A percentile compares a stretch with the other conserved stretches of the same genome.
phyloP scores from a whole-genome alignment of 2,329 filamentous ascomycete genomes.

The Nannizzia gypsea region DNA sequence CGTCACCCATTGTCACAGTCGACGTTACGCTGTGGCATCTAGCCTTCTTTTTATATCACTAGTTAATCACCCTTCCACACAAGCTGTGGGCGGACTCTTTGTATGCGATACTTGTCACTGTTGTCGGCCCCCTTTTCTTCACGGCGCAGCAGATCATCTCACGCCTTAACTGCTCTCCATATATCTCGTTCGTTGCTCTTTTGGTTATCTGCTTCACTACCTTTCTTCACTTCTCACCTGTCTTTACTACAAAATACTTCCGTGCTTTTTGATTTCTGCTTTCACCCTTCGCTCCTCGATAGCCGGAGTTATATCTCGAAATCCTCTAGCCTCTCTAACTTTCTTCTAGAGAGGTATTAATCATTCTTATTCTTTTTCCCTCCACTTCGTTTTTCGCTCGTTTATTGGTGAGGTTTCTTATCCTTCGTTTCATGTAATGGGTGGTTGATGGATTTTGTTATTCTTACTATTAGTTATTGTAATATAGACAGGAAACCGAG shows the following conservation, averaged over 20 bases:
- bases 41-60: not conserved
- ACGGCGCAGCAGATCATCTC: not conserved
- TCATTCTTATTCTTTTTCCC: not conserved
- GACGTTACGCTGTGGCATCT: not conserved
- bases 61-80: constrained; percentile 1
- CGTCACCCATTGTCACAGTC: not conserved
- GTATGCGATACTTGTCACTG: not conserved
- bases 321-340: not conserved
- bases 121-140: not conserved
- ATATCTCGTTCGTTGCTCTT: not conserved
- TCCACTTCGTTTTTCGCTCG: not conserved
- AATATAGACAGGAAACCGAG: constrained; percentile 3
- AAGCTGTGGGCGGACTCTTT: not conserved
- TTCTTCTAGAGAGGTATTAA: not conserved
- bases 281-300: not conserved
- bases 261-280: not conserved
- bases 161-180: not conserved
- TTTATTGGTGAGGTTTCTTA: constrained; percentile 1
- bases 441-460: not conserved
- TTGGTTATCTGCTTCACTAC: not conserved
- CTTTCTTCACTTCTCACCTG: constrained; percentile 2
- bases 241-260: constrained; percentile 5
- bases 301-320: not conserved
- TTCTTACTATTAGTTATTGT: not conserved
- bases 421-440: not conserved